These are phyloP conservation scores for Dacryopinax spathularia DNA, from an alignment of 768 basidiomycete genomes.

Conservation along the genomic window DNA sequence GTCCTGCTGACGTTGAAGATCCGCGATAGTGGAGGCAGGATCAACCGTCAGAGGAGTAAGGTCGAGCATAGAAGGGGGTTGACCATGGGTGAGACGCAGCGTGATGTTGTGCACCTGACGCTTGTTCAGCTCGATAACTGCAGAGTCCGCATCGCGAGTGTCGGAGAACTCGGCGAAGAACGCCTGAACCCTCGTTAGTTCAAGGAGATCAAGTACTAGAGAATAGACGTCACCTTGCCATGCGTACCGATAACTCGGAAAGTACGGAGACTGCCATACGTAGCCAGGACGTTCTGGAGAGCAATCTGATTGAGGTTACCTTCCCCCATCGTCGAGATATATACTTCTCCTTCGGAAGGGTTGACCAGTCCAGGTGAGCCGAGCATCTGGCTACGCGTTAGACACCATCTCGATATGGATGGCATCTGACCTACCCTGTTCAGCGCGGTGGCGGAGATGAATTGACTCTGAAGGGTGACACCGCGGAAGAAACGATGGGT, in stretches of 20 bases:
- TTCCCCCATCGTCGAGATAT: slow-evolving; percentile 29
- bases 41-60: slow-evolving; percentile 1
- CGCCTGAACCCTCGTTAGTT: slow-evolving; percentile 18
- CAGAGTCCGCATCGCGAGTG: slow-evolving; percentile 40
- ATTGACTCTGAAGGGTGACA: slow-evolving; percentile 18
- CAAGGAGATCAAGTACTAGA: neutral
- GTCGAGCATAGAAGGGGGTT: slow-evolving; percentile 4
- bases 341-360: slow-evolving; percentile 40
- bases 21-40: neutral
- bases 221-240: slow-evolving; percentile 4
- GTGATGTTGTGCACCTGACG: slow-evolving; percentile 39
- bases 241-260: slow-evolving; percentile 13
- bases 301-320: slow-evolving; percentile 14
- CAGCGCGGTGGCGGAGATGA: slow-evolving; percentile 25
- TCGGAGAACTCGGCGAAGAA: slow-evolving; percentile 60
- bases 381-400: slow-evolving; percentile 30
- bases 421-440: slow-evolving; percentile 26
- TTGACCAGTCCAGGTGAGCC: slow-evolving; percentile 41
- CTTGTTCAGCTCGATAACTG: slow-evolving; percentile 37
- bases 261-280: slow-evolving; percentile 24
- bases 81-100: slow-evolving; percentile 25
- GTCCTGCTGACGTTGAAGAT: neutral
- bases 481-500: slow-evolving; percentile 13
- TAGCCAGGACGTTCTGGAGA: slow-evolving; percentile 20
- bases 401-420: slow-evolving; percentile 11